Conservation (phyloP, 257 asterid genomes). For the Nemophila menziesii region DNA sequence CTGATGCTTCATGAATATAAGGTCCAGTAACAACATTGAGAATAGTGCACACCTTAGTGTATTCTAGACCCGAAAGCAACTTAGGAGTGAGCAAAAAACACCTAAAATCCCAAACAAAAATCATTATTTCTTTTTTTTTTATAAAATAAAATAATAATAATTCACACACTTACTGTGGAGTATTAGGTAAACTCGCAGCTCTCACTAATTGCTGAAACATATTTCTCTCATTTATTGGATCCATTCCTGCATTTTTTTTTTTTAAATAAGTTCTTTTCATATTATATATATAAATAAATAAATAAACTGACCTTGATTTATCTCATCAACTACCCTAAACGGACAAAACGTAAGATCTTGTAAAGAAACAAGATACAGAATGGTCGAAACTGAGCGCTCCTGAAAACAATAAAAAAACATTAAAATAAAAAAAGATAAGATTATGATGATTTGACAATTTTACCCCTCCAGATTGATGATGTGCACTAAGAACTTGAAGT, state of each 20-base stretch:
- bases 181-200: slow-evolving; percentile 84
- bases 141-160: slow-evolving; percentile 5
- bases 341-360: slow-evolving; percentile 97
- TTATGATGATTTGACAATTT: slow-evolving; percentile 7
- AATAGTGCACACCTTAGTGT: slow-evolving; percentile 71
- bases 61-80: slow-evolving; percentile 65
- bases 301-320: slow-evolving; percentile 79
- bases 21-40: slow-evolving; percentile 87
- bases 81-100: slow-evolving; percentile 93
- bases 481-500: slow-evolving; percentile 83
- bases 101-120: slow-evolving; percentile 22
- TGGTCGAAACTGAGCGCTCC: slow-evolving; percentile 97
- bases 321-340: slow-evolving; percentile 96
- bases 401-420: slow-evolving; percentile 14
- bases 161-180: slow-evolving; percentile 64
- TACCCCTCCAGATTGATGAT: slow-evolving; percentile 99
- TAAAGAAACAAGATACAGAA: slow-evolving; percentile 88
- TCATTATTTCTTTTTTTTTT: no score
- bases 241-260: slow-evolving; percentile 56
- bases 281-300: neutral
- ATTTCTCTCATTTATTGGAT: slow-evolving; percentile 92
- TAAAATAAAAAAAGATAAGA: slow-evolving; percentile 7
- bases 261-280: no score
- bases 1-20: slow-evolving; percentile 79
- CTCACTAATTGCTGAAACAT: slow-evolving; percentile 96